Evolutionary conservation across 495 filamentous ascomycete species (phyloP).

Genomic region (Bacidia gigantensis): DNA sequence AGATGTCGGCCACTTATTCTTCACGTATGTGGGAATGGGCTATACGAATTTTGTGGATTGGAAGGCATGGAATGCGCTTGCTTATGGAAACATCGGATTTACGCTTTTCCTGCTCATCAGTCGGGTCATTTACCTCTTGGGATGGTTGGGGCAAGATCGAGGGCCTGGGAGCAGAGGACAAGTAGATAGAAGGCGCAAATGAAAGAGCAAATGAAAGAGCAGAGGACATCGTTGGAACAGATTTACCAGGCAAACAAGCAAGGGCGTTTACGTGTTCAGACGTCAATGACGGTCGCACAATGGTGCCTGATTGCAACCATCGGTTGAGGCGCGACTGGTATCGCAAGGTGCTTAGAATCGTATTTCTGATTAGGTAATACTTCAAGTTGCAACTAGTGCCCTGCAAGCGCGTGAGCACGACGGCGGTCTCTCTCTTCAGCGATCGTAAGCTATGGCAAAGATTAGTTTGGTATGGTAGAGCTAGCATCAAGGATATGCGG

Average conservation of each 20-base stretch:
- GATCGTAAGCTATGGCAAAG: constrained; percentile 61
- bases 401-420: constrained; percentile 62
- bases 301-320: too few species aligned
- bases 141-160: constrained; percentile 35
- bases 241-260: too few species aligned
- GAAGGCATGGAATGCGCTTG: constrained; percentile 49
- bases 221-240: too few species aligned
- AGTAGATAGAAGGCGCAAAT: too few species aligned
- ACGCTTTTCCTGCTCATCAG: constrained; percentile 43
- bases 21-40: constrained; percentile 46
- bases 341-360: too few species aligned
- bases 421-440: constrained; percentile 96
- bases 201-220: too few species aligned
- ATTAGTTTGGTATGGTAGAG: constrained; percentile 1
- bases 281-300: too few species aligned
- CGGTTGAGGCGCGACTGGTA: too few species aligned
- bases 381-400: constrained; percentile 31
- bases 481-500: constrained; percentile 8
- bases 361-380: too few species aligned
- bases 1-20: constrained; percentile 56
- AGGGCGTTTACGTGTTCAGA: too few species aligned
- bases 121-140: constrained; percentile 41
- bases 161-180: background rate
- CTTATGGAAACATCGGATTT: constrained; percentile 59
- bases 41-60: constrained; percentile 38